A percentile compares a stretch with the other conserved stretches of the same genome.
These are phyloP conservation scores for Bathelium albidoporum DNA, from an alignment of 495 filamentous ascomycete genomes.

Conservation along the genomic window DNA sequence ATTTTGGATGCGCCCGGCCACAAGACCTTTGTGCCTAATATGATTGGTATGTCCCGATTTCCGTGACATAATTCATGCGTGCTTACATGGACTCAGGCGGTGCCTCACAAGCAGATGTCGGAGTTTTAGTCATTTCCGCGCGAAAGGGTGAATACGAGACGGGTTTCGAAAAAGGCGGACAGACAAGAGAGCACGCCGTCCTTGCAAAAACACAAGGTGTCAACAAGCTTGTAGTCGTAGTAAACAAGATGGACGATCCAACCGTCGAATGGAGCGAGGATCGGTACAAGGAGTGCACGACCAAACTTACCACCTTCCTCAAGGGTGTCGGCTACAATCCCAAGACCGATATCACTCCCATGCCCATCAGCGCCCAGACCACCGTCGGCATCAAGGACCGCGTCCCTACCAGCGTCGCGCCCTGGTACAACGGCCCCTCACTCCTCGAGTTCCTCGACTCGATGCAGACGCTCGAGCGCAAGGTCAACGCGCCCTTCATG, in stretches of 20 bases:
- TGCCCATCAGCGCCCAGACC: conserved; percentile 90
- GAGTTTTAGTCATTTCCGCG: conserved; percentile 90
- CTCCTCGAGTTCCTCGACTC: conserved; percentile 84
- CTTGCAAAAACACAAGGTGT: conserved; percentile 97
- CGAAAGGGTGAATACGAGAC: conserved; percentile 99
- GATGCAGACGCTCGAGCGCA: conserved; percentile 88
- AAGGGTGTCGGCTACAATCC: conserved; percentile 85
- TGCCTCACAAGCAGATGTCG: conserved; percentile 91
- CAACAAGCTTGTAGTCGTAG: conserved; percentile 80
- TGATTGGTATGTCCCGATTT: conserved; percentile 14
- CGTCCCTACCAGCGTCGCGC: conserved; percentile 59
- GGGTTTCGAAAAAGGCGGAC: conserved; percentile 97
- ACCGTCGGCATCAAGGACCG: conserved; percentile 80
- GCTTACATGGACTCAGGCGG: conserved; percentile 53
- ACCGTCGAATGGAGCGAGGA: conserved; percentile 93
- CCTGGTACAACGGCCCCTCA: conserved; percentile 88
- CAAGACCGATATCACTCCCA: conserved; percentile 83
- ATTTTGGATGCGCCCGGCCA: conserved; percentile 82
- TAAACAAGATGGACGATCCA: conserved; percentile 98
- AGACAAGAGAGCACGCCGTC: conserved; percentile 94
- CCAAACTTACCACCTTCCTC: conserved; percentile 78
- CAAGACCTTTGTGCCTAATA: conserved; percentile 27
- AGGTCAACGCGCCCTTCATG: conserved; percentile 97
- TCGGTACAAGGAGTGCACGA: conserved; percentile 82
- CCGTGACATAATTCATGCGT: not conserved